Evolutionary conservation across 768 basidiomycete genomes (phyloP), one percentile per base, ranked within the genome.

Genomic region (Hygrophorus pudorinus): DNA sequence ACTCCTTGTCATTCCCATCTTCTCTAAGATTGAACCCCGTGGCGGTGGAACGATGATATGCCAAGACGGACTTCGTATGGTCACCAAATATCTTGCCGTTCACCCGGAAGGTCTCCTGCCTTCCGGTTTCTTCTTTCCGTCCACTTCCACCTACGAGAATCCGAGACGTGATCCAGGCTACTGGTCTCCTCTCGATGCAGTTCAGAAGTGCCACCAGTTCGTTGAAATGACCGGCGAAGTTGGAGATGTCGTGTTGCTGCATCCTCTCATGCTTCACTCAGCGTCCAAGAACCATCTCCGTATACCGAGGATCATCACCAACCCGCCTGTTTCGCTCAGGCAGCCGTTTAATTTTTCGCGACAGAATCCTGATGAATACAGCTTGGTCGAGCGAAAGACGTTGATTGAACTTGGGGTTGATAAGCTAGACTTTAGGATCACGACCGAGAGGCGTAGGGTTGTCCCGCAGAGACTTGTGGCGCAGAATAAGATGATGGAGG

Each of bases 241-340:
- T 34, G 79, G 78, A n/a, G 79, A 81, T 54, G 78, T 80, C 11
- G 70, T 79, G 14, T 64, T 80, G 32, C 62, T 79, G 61, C 77
- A 80, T 57, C 76, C 78, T 10, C 58, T 81, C 40, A 81, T 81
- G 76, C 56, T 79, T 50, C 80, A 80, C 52, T 73, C 77, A 10
- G 78, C 78, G 9, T 74, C 75, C 27, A 75, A 72, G 56, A 81
- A 81, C 54, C 63, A 72, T 51, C 60, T 72, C 32, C 71, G 79
- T 18, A 58, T 67, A 14, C 75, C 73, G 18, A 65, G 78, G 48
- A 64, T 82, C 43, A 81, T 81, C 55, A 79, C 78, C 35, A 82
- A 81, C 50, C 79, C 79, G 42, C 77, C 78, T 3, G 76, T 79
- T 5, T 60, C 69, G 30, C 59, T 79, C 41, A 67, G 65, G 41